A percentile compares a stretch with the other conserved stretches of the same genome.
Conservation (phyloP, 75 land plant species). For the Adiantum capillusveneris region DNA sequence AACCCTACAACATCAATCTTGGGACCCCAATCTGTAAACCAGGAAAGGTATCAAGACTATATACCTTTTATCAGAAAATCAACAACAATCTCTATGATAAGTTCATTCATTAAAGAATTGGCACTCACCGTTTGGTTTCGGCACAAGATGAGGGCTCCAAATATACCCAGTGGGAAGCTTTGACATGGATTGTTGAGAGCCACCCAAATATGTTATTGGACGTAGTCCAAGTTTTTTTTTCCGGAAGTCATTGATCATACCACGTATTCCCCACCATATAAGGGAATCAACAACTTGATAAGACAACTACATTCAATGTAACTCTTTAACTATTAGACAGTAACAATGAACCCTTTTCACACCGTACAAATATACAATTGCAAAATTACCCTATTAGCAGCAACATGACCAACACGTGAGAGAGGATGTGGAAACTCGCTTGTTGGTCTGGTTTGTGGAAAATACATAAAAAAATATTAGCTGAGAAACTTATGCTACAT, state of each 20-base stretch:
- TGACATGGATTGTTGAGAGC: conserved; percentile 64
- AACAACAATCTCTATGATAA: too few relatives aligned
- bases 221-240: conserved; percentile 92
- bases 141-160: conserved; percentile 99
- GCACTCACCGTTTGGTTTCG: conserved; percentile 93
- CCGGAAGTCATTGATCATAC: conserved; percentile 79
- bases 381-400: conserved; percentile 76
- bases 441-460: conserved; percentile 57
- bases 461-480: too few relatives aligned
- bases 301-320: conserved; percentile 57
- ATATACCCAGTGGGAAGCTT: conserved; percentile 91
- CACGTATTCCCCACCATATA: conserved; percentile 94
- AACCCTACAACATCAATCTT: conserved; percentile 96
- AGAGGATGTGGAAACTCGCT: conserved; percentile 98
- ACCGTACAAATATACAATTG: too few relatives aligned
- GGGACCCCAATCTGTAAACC: conserved; percentile 90
- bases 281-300: conserved; percentile 97
- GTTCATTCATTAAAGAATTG: too few relatives aligned
- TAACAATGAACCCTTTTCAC: too few relatives aligned
- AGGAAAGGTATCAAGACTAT: background rate
- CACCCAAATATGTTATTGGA: conserved; percentile 91
- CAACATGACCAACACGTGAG: conserved; percentile 65
- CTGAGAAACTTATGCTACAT: too few relatives aligned
- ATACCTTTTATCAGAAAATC: too few relatives aligned
- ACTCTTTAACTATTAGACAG: too few relatives aligned